Evolutionary conservation across 805 yeast species (phyloP), one percentile per base, ranked within the genome.

Genomic region (Metschnikowia corniflorae): DNA sequence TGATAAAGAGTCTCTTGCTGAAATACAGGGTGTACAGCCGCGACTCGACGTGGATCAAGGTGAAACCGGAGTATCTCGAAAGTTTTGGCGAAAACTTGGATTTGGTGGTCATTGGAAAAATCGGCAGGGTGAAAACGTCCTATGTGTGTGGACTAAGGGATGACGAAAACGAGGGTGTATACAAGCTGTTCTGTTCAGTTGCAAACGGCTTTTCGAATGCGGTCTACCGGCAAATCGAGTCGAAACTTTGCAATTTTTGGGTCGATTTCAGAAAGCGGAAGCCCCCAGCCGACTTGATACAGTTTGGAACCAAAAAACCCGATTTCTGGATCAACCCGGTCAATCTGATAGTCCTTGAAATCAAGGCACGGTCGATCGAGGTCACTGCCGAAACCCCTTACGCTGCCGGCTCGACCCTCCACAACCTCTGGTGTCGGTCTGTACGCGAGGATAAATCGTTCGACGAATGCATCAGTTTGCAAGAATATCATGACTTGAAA

Each of bases 41-140:
- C 33, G 69, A 71, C 28, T 74, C 72, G 13, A 61, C 70, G n/a
- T 91, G 97, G 96, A 65, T 87, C 12, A 91, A 91, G 53, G 75
- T 91, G 2, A 91, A 91, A 56, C 97, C 97, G 0, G 96, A 89
- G 48, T 89, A 88, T 53, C 64, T 88, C 35, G 82, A 79, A 37
- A 86, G 82, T 40, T 83, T 84, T 57, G 96, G 96, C 7, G 95
- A 88, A 45, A 84, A 85, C 50, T 65, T 88, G 43, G 97, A 91
- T 57, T 56, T 88, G 31, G 66, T 80, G 3, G 49, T 91, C 0
- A 79, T 89, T 39, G 98, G 97, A 0, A 82, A 80, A 37, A 79
- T 76, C 38, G 78, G 79, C 13, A 87, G 86, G 0, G 70, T 74
- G 16, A 91, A 91, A 31, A 72, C 80, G 17, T 72, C 86, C 8